Evolutionary conservation across 2,329 filamentous ascomycete genomes (phyloP).

Genomic region (Didymella segeticola): DNA sequence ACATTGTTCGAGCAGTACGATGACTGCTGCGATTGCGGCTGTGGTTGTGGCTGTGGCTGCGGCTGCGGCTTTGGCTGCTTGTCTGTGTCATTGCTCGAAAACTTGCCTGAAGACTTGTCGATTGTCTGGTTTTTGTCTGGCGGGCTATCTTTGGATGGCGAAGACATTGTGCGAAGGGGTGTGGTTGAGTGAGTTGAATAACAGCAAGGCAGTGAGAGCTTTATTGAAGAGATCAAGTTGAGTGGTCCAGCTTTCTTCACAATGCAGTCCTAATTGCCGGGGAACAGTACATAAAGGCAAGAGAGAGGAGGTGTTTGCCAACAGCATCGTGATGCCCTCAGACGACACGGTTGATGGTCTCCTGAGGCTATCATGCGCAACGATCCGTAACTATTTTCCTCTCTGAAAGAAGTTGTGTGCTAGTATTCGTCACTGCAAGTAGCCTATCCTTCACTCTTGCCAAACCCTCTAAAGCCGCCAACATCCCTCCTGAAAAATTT

Average conservation of each 20-base stretch:
- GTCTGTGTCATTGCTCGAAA: neutral
- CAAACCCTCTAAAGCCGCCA: conserved; percentile 56
- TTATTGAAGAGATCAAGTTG: neutral
- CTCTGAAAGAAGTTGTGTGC: neutral
- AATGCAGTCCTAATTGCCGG: neutral
- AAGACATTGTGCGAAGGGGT: neutral
- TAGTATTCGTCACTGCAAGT: neutral
- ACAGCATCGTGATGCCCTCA: neutral
- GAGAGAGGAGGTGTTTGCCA: neutral
- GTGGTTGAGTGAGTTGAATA: neutral
- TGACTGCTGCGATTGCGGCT: neutral
- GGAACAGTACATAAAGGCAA: neutral
- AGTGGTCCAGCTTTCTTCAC: neutral
- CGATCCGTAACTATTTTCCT: too few species aligned
- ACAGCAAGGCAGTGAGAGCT: neutral
- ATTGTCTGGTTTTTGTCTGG: too few species aligned
- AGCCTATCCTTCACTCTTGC: conserved; percentile 37
- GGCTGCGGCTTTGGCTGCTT: too few species aligned
- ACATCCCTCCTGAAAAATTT: conserved; percentile 95
- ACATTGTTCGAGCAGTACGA: neutral
- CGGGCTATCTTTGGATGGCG: too few species aligned
- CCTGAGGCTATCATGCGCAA: neutral
- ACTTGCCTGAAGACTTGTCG: too few species aligned
- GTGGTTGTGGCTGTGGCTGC: neutral
- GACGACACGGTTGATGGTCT: neutral